These are phyloP conservation scores for Leptodontidium sp. DNA, from an alignment of 2,329 filamentous ascomycete genomes.

Conservation along the genomic window DNA sequence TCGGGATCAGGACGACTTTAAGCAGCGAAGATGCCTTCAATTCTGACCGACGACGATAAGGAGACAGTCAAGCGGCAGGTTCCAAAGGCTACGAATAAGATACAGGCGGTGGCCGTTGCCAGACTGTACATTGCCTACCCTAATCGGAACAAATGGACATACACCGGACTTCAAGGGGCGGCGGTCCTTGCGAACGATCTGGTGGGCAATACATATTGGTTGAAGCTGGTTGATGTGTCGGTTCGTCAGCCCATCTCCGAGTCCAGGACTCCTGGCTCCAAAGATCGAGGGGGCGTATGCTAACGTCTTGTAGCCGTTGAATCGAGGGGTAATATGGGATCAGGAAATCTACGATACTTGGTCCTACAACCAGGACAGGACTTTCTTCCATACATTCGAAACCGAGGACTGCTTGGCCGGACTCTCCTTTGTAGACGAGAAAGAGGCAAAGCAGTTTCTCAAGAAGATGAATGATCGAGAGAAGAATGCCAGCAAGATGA, in stretches of 20 bases:
- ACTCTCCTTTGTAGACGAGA: conserved; percentile 94
- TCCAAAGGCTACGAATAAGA: conserved; percentile 95
- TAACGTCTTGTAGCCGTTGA: conserved; percentile 64
- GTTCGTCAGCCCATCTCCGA: conserved; percentile 59
- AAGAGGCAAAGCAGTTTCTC: conserved; percentile 95
- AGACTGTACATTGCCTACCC: conserved; percentile 94
- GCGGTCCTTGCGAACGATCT: conserved; percentile 91
- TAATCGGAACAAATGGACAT: conserved; percentile 86
- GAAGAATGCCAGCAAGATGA: conserved; percentile 93
- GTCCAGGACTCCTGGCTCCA: not conserved
- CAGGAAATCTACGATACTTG: conserved; percentile 98
- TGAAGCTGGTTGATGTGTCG: conserved; percentile 97
- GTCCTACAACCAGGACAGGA: conserved; percentile 94
- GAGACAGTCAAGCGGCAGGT: conserved; percentile 94
- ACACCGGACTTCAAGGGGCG: conserved; percentile 92
- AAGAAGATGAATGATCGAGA: conserved; percentile 98
- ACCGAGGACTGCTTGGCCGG: conserved; percentile 90
- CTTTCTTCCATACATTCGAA: conserved; percentile 98
- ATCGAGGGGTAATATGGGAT: conserved; percentile 91
- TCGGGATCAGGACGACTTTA: conserved; percentile 19
- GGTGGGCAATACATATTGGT: conserved; percentile 94
- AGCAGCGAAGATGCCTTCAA: conserved; percentile 46
- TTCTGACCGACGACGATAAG: conserved; percentile 93
- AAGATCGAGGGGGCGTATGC: conserved; percentile 13
- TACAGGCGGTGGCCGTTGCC: conserved; percentile 92